Evolutionary conservation across 805 yeast genomes (phyloP).

Genomic region (Candida incommunis): DNA sequence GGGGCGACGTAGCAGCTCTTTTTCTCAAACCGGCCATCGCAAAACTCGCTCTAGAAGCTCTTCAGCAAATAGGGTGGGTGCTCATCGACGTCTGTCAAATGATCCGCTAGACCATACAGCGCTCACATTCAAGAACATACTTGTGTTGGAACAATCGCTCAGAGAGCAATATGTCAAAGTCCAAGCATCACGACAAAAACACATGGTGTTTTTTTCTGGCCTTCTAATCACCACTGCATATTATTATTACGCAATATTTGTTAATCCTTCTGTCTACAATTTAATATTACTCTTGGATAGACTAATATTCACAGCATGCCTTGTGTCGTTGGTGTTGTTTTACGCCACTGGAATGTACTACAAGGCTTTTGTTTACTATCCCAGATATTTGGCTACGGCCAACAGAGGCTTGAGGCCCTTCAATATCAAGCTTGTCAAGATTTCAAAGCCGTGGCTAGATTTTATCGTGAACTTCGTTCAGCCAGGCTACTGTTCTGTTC

Average conservation of each 20-base stretch:
- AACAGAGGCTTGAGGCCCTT: slow-evolving; percentile 81
- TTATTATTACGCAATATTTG: slow-evolving; percentile 18
- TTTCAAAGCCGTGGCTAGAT: slow-evolving; percentile 16
- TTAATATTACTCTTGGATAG: slow-evolving; percentile 21
- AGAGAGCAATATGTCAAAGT: slow-evolving; percentile 71
- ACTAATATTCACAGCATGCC: slow-evolving; percentile 39
- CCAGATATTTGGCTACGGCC: slow-evolving; percentile 64
- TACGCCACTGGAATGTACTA: slow-evolving; percentile 83
- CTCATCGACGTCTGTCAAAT: not conserved
- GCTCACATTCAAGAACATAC: slow-evolving; percentile 31
- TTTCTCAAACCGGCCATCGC: too few relatives aligned
- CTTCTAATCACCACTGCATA: slow-evolving; percentile 15
- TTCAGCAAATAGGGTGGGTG: not conserved
- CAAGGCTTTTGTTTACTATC: slow-evolving; percentile 69
- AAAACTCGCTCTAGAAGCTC: not conserved
- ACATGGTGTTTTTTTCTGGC: slow-evolving; percentile 33
- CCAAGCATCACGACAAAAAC: slow-evolving; percentile 46
- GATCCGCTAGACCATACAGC: not conserved
- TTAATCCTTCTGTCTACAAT: slow-evolving; percentile 23
- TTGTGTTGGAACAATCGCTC: slow-evolving; percentile 74
- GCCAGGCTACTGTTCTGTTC: slow-evolving; percentile 15
- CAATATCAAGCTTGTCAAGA: slow-evolving; percentile 52
- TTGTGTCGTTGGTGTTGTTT: slow-evolving; percentile 60
- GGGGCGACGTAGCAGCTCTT: too few relatives aligned
- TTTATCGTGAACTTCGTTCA: slow-evolving; percentile 13